A percentile compares a stretch with the other conserved stretches of the same genome.
These are phyloP conservation scores for Cutaneotrichosporon cyanovorans DNA, from an alignment of 1,284 basidiomycete genomes.

Conservation along the genomic window DNA sequence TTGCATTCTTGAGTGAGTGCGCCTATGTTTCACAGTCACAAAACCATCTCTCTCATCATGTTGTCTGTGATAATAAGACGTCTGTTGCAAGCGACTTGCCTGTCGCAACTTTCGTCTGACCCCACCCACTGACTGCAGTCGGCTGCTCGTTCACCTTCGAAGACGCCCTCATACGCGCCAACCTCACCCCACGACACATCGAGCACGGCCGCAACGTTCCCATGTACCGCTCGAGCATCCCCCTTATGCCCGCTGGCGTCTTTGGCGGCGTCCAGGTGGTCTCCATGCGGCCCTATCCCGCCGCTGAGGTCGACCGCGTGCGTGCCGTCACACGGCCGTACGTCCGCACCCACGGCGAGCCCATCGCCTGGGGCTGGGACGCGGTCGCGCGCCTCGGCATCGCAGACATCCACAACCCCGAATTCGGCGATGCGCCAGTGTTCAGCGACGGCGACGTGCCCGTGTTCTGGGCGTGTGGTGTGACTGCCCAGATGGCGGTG, in stretches of 20 bases:
- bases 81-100: no score
- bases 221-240: constrained; percentile 28
- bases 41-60: no score
- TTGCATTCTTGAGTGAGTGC: constrained; percentile 27
- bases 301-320: constrained; percentile 18
- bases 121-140: constrained; percentile 9
- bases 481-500: constrained; percentile 31
- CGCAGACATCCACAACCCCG: constrained; percentile 21
- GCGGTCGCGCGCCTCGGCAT: constrained; percentile 27
- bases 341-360: constrained; percentile 32
- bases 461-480: constrained; percentile 39
- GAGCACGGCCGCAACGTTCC: constrained; percentile 24
- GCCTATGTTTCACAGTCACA: no score
- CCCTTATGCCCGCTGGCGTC: constrained; percentile 21
- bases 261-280: constrained; percentile 34
- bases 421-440: constrained; percentile 27
- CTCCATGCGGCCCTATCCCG: constrained; percentile 35
- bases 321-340: constrained; percentile 26
- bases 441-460: constrained; percentile 32
- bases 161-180: constrained; percentile 19
- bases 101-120: no score
- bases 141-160: constrained; percentile 39
- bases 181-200: constrained; percentile 24
- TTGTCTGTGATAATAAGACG: no score
- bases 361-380: constrained; percentile 31